A percentile compares a stretch with the other conserved stretches of the same genome.
These are phyloP conservation scores for Hypoxylon cercidicola DNA, from an alignment of 495 filamentous ascomycete genomes.

Conservation along the genomic window DNA sequence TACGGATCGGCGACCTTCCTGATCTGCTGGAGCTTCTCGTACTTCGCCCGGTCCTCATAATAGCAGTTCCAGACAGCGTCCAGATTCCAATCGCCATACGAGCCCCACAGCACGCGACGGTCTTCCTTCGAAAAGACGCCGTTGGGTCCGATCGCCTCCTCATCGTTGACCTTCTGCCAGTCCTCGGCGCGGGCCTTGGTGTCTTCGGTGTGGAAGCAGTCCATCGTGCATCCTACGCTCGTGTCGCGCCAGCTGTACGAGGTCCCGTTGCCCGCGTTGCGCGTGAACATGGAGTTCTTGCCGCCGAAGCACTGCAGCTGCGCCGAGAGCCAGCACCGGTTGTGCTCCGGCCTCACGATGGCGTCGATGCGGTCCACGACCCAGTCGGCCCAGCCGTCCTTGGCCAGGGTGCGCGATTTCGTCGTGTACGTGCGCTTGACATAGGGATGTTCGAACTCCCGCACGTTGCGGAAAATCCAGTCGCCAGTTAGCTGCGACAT, in stretches of 20 bases:
- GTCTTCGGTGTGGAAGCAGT: conserved; percentile 49
- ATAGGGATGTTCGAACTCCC: conserved; percentile 55
- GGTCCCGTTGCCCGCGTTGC: conserved; percentile 52
- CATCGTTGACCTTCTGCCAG: conserved; percentile 52
- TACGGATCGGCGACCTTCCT: conserved; percentile 49
- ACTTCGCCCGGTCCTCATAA: conserved; percentile 51
- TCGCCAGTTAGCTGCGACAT: conserved; percentile 52
- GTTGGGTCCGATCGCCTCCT: conserved; percentile 46
- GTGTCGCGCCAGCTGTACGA: conserved; percentile 56
- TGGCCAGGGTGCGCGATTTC: conserved; percentile 46
- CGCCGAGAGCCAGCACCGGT: conserved; percentile 49
- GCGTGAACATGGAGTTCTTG: conserved; percentile 50
- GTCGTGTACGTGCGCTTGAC: conserved; percentile 53
- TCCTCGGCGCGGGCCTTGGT: conserved; percentile 46
- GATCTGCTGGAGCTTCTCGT: conserved; percentile 49
- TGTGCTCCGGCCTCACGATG: conserved; percentile 45
- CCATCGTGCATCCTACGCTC: conserved; percentile 44
- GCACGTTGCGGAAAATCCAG: conserved; percentile 52
- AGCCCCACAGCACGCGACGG: conserved; percentile 52
- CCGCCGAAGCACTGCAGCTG: conserved; percentile 54
- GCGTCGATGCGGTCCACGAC: conserved; percentile 47
- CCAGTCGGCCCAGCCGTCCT: conserved; percentile 50
- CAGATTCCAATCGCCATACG: conserved; percentile 50
- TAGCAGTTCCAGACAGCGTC: conserved; percentile 49
- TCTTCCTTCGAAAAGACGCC: conserved; percentile 52